Percentiles rank a stretch among this genome's conserved stretches.
phyloP scores from a whole-genome alignment of 305 asterid genomes.

The Solanum hybrid region DNA sequence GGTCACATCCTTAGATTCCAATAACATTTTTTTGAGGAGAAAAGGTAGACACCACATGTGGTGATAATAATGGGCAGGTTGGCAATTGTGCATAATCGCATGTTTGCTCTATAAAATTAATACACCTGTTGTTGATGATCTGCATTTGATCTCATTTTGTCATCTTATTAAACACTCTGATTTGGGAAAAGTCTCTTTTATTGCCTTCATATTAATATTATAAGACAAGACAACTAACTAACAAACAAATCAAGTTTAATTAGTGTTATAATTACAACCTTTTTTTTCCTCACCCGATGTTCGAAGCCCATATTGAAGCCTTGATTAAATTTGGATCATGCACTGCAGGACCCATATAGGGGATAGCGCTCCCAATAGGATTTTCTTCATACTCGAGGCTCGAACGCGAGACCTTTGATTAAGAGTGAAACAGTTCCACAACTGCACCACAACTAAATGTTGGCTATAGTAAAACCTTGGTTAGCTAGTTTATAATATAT shows the following conservation, averaged over 20 bases:
- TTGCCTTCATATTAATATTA: background rate
- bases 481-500: background rate
- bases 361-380: too few relatives aligned
- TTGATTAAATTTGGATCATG: too few relatives aligned
- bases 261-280: background rate
- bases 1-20: background rate
- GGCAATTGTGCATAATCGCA: background rate
- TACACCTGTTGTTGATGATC: background rate
- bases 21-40: background rate
- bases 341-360: too few relatives aligned
- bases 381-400: too few relatives aligned
- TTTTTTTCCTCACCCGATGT: background rate
- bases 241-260: background rate
- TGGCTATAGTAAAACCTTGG: background rate
- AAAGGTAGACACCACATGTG: background rate
- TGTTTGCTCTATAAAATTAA: background rate
- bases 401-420: too few relatives aligned
- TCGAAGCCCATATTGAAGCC: too few relatives aligned
- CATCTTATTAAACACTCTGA: background rate
- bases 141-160: background rate
- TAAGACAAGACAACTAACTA: background rate
- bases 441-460: too few relatives aligned
- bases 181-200: background rate
- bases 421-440: too few relatives aligned
- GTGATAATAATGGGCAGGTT: conserved; percentile 5